Evolutionary conservation across 129 eudicot genomes (phyloP).

Genomic region (Oenanthe sinensis): DNA sequence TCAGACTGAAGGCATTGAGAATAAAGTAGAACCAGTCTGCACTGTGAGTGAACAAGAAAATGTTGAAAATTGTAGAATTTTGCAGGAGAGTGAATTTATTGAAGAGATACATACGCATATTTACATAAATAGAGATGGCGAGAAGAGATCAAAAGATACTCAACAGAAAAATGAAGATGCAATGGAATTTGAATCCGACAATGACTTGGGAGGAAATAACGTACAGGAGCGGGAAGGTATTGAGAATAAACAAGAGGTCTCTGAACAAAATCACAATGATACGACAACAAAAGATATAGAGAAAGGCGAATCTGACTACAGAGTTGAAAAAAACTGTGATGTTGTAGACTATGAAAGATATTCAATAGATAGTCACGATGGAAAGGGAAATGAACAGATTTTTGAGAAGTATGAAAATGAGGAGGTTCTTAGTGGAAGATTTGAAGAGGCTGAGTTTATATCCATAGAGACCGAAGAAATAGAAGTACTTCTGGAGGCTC

Average conservation of each 20-base stretch:
- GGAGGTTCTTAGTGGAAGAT: not conserved
- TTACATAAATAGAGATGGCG: slow-evolving; percentile 15
- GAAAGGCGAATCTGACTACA: slow-evolving; percentile 17
- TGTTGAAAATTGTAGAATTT: slow-evolving; percentile 15
- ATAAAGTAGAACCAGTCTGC: slow-evolving; percentile 1
- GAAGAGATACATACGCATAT: not conserved
- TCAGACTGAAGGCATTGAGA: slow-evolving; percentile 11
- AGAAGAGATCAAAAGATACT: slow-evolving; percentile 14
- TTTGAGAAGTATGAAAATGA: slow-evolving; percentile 12
- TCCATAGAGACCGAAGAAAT: slow-evolving; percentile 8
- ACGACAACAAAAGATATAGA: slow-evolving; percentile 7
- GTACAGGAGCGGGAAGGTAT: slow-evolving; percentile 10
- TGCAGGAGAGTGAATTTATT: slow-evolving; percentile 14
- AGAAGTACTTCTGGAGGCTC: slow-evolving; percentile 18
- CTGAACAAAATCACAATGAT: slow-evolving; percentile 24
- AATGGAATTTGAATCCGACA: not conserved
- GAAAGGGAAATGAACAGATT: slow-evolving; percentile 18
- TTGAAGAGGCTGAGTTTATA: slow-evolving; percentile 8
- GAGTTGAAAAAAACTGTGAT: slow-evolving; percentile 1
- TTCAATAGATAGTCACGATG: slow-evolving; percentile 14
- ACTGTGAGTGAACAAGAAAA: slow-evolving; percentile 7
- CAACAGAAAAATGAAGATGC: slow-evolving; percentile 20
- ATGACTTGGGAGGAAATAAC: slow-evolving; percentile 13
- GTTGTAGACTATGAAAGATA: slow-evolving; percentile 14
- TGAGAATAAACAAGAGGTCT: slow-evolving; percentile 26